Conservation (phyloP, 345 rosid species). For the Murraya koenigii region DNA sequence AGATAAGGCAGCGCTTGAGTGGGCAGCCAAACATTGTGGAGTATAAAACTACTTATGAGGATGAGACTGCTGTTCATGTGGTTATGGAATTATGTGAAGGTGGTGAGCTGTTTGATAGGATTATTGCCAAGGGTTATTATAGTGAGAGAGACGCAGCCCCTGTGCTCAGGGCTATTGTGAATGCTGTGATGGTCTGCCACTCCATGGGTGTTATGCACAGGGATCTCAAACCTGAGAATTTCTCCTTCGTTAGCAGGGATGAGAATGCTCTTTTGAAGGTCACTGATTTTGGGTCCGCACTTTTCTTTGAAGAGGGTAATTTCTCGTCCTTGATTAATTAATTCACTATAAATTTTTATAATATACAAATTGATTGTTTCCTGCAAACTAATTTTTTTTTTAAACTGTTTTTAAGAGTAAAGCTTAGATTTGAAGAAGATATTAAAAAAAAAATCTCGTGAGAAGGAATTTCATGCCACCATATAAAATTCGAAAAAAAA, state of each 20-base stretch:
- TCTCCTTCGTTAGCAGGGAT: conserved; percentile 62
- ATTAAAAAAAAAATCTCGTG: no score
- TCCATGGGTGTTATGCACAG: conserved; percentile 47
- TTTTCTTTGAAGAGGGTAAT: conserved; percentile 44
- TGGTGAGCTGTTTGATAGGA: conserved; percentile 81
- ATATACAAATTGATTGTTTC: neutral
- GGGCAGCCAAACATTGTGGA: conserved; percentile 90
- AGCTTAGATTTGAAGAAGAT: no score
- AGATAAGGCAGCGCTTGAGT: conserved; percentile 85
- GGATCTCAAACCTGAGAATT: conserved; percentile 82
- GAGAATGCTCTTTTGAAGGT: conserved; percentile 67
- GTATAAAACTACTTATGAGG: conserved; percentile 84
- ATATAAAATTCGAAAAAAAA: no score
- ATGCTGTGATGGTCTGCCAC: conserved; percentile 78
- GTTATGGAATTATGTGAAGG: conserved; percentile 95
- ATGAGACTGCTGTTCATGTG: conserved; percentile 67
- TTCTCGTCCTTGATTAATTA: conserved; percentile 7
- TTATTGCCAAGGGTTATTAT: conserved; percentile 69
- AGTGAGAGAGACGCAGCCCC: conserved; percentile 79
- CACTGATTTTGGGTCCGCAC: conserved; percentile 81
- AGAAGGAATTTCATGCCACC: no score
- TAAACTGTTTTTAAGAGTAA: no score
- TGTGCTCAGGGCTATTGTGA: conserved; percentile 55
- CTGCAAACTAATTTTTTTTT: no score
- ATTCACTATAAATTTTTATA: neutral